Evolutionary conservation across 441 rosid genomes (phyloP).

Genomic region (Erodium trifolium): DNA sequence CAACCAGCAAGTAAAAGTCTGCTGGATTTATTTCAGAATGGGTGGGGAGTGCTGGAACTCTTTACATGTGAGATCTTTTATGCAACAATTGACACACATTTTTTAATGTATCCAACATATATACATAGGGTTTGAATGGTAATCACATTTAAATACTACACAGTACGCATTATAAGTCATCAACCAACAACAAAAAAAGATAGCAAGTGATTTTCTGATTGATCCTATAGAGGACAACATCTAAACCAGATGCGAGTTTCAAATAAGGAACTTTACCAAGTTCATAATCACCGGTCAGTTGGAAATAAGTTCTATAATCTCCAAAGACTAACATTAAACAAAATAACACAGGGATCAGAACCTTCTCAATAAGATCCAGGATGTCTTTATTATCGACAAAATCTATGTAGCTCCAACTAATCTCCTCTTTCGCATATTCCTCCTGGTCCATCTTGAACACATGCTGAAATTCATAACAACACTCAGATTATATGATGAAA

Average conservation of each 20-base stretch:
- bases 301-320: neutral
- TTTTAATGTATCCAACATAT: neutral
- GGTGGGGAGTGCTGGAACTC: neutral
- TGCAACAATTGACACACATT: neutral
- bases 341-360: neutral
- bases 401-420: conserved; percentile 95
- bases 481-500: conserved; percentile 14
- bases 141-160: neutral
- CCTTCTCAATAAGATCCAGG: conserved; percentile 87
- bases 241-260: neutral
- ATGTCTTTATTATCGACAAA: conserved; percentile 98
- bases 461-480: conserved; percentile 46
- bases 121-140: neutral
- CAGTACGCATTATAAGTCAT: neutral
- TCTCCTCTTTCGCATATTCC: conserved; percentile 89
- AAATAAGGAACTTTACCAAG: conserved; percentile 1
- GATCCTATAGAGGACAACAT: neutral
- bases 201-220: neutral
- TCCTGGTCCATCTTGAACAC: conserved; percentile 99
- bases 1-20: neutral
- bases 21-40: neutral
- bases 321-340: conserved; percentile 2
- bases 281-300: neutral
- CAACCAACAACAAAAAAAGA: neutral
- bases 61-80: neutral